Conservation (phyloP, 805 yeast species). For the Schwanniomyces occidentalis region DNA sequence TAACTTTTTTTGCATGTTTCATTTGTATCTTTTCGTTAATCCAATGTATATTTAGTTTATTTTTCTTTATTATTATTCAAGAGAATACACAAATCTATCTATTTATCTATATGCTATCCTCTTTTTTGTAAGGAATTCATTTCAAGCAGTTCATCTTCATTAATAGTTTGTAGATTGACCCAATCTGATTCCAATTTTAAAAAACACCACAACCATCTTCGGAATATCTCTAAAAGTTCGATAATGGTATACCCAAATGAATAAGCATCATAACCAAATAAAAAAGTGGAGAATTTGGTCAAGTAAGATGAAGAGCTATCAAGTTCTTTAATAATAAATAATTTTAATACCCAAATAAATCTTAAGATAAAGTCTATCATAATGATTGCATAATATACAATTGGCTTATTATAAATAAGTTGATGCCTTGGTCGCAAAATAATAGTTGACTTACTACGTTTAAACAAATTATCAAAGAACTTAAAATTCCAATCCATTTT, state of each 20-base stretch:
- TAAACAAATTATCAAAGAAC: conserved; percentile 40
- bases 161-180: conserved; percentile 34
- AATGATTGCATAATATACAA: conserved; percentile 58
- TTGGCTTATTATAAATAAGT: conserved; percentile 24
- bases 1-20: too few relatives aligned
- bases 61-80: too few relatives aligned
- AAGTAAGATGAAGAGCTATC: conserved; percentile 13
- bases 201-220: conserved; percentile 91
- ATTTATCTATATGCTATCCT: too few relatives aligned
- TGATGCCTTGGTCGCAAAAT: conserved; percentile 19
- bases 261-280: conserved; percentile 40
- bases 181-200: conserved; percentile 82
- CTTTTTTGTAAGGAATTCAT: too few relatives aligned
- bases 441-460: conserved; percentile 7
- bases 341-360: conserved; percentile 72
- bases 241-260: conserved; percentile 63
- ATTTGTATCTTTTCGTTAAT: too few relatives aligned
- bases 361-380: conserved; percentile 63
- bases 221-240: conserved; percentile 70
- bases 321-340: conserved; percentile 37
- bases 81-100: too few relatives aligned
- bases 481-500: conserved; percentile 84
- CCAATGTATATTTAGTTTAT: too few relatives aligned
- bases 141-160: too few relatives aligned
- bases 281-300: conserved; percentile 23